Percentiles rank a stretch among this genome's conserved stretches.
Conservation (phyloP, 768 basidiomycete genomes). For the Calocybe cyanea region DNA sequence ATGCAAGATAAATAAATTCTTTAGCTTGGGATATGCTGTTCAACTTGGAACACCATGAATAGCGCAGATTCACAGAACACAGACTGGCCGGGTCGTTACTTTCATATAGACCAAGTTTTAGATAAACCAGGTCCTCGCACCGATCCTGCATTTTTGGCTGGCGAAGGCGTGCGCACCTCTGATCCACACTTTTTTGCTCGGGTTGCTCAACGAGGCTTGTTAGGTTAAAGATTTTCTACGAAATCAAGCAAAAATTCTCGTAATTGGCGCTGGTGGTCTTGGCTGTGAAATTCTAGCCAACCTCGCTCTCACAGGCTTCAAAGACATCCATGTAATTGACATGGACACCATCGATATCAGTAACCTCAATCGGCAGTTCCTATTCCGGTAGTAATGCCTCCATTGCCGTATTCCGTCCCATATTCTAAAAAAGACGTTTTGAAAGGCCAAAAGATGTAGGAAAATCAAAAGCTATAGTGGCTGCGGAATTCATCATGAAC, state of each 20-base stretch:
- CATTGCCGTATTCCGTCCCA: neutral
- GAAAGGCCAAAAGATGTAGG: slow-evolving; percentile 88
- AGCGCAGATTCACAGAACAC: slow-evolving; percentile 6
- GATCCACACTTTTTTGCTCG: neutral
- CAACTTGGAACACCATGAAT: no score
- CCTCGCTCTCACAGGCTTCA: slow-evolving; percentile 93
- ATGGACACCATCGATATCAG: slow-evolving; percentile 99
- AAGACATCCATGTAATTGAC: slow-evolving; percentile 98
- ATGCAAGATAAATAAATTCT: slow-evolving; percentile 13
- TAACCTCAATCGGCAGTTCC: slow-evolving; percentile 96
- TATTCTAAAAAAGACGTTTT: slow-evolving; percentile 1
- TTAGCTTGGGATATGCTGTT: no score
- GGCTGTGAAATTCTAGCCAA: slow-evolving; percentile 98
- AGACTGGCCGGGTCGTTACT: slow-evolving; percentile 62
- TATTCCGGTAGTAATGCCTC: slow-evolving; percentile 70
- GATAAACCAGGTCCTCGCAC: slow-evolving; percentile 88
- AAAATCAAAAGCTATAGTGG: slow-evolving; percentile 87
- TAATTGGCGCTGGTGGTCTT: slow-evolving; percentile 96
- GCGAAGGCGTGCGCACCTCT: slow-evolving; percentile 58
- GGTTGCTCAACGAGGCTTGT: slow-evolving; percentile 2
- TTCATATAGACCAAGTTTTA: slow-evolving; percentile 82
- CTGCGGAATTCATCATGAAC: slow-evolving; percentile 96
- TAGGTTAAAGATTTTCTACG: slow-evolving; percentile 89
- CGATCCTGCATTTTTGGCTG: slow-evolving; percentile 77
- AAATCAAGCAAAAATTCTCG: slow-evolving; percentile 84